Conservation (phyloP, 345 rosid species). For the Rhizophora mangle region DNA sequence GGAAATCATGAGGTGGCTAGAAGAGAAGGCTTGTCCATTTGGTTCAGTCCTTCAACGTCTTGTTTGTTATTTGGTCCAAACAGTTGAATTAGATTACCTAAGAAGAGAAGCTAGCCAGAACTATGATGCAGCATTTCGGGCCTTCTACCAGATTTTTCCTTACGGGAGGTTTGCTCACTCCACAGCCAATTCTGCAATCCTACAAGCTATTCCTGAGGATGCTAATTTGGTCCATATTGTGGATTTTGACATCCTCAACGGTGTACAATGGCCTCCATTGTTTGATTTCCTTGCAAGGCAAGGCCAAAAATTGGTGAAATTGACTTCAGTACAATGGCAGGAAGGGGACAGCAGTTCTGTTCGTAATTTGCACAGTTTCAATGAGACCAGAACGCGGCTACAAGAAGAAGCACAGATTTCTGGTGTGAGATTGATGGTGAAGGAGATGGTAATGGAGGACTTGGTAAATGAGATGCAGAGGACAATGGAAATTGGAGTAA, state of each 20-base stretch:
- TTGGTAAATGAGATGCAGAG: not conserved
- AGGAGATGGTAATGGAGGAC: not conserved
- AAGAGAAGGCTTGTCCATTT: not conserved
- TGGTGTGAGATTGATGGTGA: not conserved
- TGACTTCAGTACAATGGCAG: not conserved
- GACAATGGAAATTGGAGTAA: not conserved
- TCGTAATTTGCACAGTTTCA: not conserved
- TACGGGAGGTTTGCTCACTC: not conserved
- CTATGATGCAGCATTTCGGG: not conserved
- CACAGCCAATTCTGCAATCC: constrained; percentile 2
- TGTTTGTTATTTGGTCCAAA: not conserved
- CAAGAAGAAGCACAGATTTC: not conserved
- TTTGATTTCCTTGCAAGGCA: not conserved
- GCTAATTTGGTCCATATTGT: not conserved
- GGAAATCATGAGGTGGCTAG: not conserved
- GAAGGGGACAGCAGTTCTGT: not conserved
- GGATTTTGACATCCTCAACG: not conserved
- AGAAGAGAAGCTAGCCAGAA: constrained; percentile 1
- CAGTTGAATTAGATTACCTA: not conserved
- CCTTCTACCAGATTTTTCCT: not conserved
- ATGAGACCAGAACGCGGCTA: not conserved
- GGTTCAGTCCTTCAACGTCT: constrained; percentile 1
- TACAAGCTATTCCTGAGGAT: not conserved
- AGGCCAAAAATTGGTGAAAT: constrained; percentile 4
- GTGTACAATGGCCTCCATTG: constrained; percentile 1